phyloP scores from a whole-genome alignment of 1,284 basidiomycete species.

The Xerocomus amazonicus region DNA sequence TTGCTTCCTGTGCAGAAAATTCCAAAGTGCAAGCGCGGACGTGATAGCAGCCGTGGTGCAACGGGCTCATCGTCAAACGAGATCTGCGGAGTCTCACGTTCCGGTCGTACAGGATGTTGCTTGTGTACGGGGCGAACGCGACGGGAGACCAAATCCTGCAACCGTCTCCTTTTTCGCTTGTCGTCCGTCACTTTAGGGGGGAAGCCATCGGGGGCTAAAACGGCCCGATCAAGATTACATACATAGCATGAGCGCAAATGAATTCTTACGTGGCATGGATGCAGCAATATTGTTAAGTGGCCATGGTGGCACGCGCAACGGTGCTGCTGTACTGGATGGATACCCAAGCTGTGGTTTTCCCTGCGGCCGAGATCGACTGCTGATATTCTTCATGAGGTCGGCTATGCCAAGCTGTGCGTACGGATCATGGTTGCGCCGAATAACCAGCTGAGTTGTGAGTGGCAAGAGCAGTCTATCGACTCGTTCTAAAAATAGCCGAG shows the following conservation, averaged over 20 bases:
- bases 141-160: slow-evolving; percentile 8
- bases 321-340: slow-evolving; percentile 8
- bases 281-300: slow-evolving; percentile 27
- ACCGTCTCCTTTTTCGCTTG: slow-evolving; percentile 15
- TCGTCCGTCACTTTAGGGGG: slow-evolving; percentile 21
- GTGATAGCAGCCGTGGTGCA: slow-evolving; percentile 12
- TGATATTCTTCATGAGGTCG: slow-evolving; percentile 28
- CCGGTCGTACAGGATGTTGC: slow-evolving; percentile 18
- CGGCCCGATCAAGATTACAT: slow-evolving; percentile 6
- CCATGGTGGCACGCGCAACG: slow-evolving; percentile 25
- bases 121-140: slow-evolving; percentile 30
- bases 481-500: slow-evolving; percentile 25
- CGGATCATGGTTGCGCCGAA: slow-evolving; percentile 28
- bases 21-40: slow-evolving; percentile 25
- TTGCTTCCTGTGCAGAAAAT: slow-evolving; percentile 34
- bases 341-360: slow-evolving; percentile 20
- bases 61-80: slow-evolving; percentile 2
- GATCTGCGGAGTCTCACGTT: slow-evolving; percentile 4
- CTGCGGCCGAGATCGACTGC: slow-evolving; percentile 18
- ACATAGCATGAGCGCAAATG: not conserved
- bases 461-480: slow-evolving; percentile 31
- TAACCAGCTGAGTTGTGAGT: slow-evolving; percentile 28
- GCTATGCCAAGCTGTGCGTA: slow-evolving; percentile 38
- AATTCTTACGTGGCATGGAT: slow-evolving; percentile 32
- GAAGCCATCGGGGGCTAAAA: slow-evolving; percentile 32